Base-by-base conservation (phyloP, 148 eudicot species). In the Drosera capensis region DNA sequence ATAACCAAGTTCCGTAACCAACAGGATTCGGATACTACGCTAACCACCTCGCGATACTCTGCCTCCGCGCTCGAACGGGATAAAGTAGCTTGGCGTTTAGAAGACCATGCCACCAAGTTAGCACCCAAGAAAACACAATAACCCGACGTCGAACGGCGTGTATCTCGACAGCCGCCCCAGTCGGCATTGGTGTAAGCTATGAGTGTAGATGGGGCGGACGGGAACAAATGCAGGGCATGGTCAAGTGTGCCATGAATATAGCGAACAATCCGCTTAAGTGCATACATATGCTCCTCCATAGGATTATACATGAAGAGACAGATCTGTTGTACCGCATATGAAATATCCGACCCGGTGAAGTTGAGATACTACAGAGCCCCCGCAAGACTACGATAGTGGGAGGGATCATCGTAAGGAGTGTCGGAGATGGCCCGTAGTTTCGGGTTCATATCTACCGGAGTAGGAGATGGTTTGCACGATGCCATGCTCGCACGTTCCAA, bases 21-120 rank as follows among this genome's bases (percentile, higher is more conserved):
- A 15, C 44, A 35, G 1, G 44, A 30, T 17, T 45, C 44, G 13
- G 44, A 1, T 3, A 45, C 59, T 14, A 45, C 59, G 22, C 46
- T 55, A 28, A 51, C 51, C 2, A 55, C 51, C 31, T 34, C 59
- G 3, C 51, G 30, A 15, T 55, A 35, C 25, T 35, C 43, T 5
- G 51, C 51, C 15, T 35, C 49, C 0, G 51, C 51, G 36, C 59
- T 55, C 11, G 59, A 55, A 8, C 42, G 29, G 2, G 59, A 55
- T 2, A 55, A 0, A 15, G 44, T 55, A 18, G 59, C n/a, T 20
- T 55, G 51, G 2, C 43, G n/a, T 44, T 45, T 45, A 11, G 49
- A 34, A 7, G 51, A 45, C 30, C 51, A 34, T 0, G 43, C 35
- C 9, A 50, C 37, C 0, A 50, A 7, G 37, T 46, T 46, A 9